A percentile compares a stretch with the other conserved stretches of the same genome.
Evolutionary conservation across 352 stramenopile genomes (phyloP).

Genomic region (Pythium coloratum): DNA sequence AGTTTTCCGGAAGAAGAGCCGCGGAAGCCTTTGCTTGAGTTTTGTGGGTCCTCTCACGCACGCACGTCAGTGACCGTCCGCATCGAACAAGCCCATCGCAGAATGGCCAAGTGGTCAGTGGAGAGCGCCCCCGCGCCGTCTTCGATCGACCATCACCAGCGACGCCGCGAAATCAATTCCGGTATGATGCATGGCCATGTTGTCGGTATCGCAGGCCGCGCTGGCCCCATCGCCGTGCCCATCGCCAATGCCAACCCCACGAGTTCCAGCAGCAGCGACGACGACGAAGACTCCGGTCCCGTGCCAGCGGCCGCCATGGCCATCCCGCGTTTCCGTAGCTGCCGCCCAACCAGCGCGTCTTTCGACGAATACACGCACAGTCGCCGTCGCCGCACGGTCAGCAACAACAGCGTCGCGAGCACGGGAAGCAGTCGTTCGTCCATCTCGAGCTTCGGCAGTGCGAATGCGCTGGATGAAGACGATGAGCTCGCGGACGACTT

Average conservation of each 20-base stretch:
- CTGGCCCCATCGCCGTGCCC: background rate
- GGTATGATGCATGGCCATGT: conserved; percentile 19
- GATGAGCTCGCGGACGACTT: conserved; percentile 6
- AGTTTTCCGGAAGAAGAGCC: conserved; percentile 1
- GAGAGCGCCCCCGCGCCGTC: conserved; percentile 11
- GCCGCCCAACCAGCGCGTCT: conserved; percentile 30
- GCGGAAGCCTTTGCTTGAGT: background rate
- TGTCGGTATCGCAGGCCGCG: background rate
- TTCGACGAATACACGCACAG: conserved; percentile 24
- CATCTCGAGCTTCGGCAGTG: conserved; percentile 24
- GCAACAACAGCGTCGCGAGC: conserved; percentile 64
- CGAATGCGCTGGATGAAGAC: conserved; percentile 18
- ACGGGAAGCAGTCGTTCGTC: conserved; percentile 45
- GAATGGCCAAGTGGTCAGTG: conserved; percentile 30
- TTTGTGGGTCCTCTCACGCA: background rate
- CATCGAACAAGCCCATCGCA: background rate
- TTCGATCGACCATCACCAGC: conserved; percentile 14
- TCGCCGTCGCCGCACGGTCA: conserved; percentile 53
- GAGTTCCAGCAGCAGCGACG: conserved; percentile 17
- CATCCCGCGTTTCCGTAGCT: conserved; percentile 54
- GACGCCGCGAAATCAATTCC: conserved; percentile 33
- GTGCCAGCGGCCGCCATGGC: conserved; percentile 29
- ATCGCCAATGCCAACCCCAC: background rate
- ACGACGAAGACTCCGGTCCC: conserved; percentile 24
- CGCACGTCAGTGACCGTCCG: background rate